Evolutionary conservation across 2,329 filamentous ascomycete genomes (phyloP), one percentile per base, ranked within the genome.

Genomic region (Aspergillus quadricinctus): DNA sequence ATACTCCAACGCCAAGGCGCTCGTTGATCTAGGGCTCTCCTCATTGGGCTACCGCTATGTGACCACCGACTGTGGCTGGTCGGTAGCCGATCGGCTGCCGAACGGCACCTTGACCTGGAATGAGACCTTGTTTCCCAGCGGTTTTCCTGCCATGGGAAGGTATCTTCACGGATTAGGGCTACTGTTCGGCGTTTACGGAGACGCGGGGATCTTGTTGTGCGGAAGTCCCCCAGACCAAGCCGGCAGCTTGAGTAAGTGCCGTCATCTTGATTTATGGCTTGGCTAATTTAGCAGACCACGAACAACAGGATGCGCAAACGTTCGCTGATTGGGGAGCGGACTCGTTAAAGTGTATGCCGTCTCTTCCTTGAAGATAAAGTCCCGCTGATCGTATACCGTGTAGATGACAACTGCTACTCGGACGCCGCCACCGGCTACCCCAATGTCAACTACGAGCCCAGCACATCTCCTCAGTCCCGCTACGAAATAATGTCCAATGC

Each of bases 21-120:
- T 86, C 0, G 74, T 83, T 0, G 77, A 81, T 46, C 70, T 81
- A 0, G 81, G 81, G 0, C 74, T 85, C 0, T 73, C 75, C 0
- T 72, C 77, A 3, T 69, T 81, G 0, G 83, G 84, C 5, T 87
- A 87, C 62, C 75, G 71, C 1, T 79, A 80, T 54, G 79, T 85
- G 31, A 83, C 81, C 0, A 77, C 78, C 0, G 84, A 87, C 61
- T 86, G 83, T 53, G 83, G 84, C 0, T 87, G 83, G 84, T 77
- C 70, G 4, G 66, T 73, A 3, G 57, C 67, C 2, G 63, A 75
- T 35, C 68, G 77, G 19, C 62, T 66, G 11, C 45, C 65, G 3
- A 71, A 77, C 57, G 72, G 74, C 14, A 72, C 71, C 17, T 67
- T 79, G 57, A 72, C 73, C 11, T 77, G 75, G 72, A 75, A 80